Conservation (phyloP, 352 stramenopile species). For the Pythium aquatile region DNA sequence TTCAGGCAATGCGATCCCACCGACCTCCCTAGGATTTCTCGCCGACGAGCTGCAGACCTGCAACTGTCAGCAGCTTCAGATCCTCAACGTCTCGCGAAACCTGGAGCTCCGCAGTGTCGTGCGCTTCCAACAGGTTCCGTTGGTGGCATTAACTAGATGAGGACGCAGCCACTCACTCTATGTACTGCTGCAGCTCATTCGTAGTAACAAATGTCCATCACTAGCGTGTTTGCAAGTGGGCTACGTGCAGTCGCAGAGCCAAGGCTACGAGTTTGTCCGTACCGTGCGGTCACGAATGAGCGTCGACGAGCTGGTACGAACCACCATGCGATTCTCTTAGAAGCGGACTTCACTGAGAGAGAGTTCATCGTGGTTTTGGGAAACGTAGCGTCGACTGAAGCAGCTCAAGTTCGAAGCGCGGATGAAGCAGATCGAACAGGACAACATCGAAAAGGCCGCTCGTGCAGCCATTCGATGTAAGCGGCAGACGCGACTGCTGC, state of each 20-base stretch:
- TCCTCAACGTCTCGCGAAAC: slow-evolving; percentile 58
- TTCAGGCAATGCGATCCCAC: slow-evolving; percentile 53
- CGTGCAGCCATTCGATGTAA: slow-evolving; percentile 36
- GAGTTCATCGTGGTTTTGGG: background rate
- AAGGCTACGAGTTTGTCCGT: slow-evolving; percentile 42
- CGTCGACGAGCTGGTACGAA: slow-evolving; percentile 56
- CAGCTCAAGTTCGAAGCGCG: slow-evolving; percentile 43
- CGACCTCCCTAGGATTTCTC: slow-evolving; percentile 36
- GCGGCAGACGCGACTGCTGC: slow-evolving; percentile 39
- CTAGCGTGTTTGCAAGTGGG: slow-evolving; percentile 46
- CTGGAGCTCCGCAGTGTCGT: slow-evolving; percentile 37
- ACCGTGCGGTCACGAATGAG: slow-evolving; percentile 38
- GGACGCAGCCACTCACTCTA: background rate
- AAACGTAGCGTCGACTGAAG: slow-evolving; percentile 33
- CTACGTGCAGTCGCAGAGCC: slow-evolving; percentile 41
- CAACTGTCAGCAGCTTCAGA: slow-evolving; percentile 42
- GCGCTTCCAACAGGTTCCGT: slow-evolving; percentile 41
- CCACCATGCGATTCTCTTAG: background rate
- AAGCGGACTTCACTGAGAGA: background rate
- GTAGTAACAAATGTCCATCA: slow-evolving; percentile 45
- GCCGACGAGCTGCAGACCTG: slow-evolving; percentile 39
- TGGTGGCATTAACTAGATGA: background rate
- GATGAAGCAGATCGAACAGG: slow-evolving; percentile 29
- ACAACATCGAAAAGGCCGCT: slow-evolving; percentile 35
- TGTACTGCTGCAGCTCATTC: slow-evolving; percentile 37